Conservation (phyloP, 371 early-diverging fungal species). For the Mucor saturninus region DNA sequence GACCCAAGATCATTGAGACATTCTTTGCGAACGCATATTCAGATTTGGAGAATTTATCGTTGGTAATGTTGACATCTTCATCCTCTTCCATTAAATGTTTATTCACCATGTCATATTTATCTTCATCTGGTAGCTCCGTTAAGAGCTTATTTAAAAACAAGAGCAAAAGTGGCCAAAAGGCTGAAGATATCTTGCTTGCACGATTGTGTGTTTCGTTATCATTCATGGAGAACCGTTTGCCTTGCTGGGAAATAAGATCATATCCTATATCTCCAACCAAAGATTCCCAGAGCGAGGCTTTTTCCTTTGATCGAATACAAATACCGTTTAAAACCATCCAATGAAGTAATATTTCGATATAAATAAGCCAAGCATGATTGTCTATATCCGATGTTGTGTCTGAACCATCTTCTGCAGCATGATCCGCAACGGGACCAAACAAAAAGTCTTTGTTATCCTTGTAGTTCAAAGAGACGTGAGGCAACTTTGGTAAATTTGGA, state of each 20-base stretch:
- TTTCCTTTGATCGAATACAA: conserved; percentile 18
- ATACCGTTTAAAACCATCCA: conserved; percentile 51
- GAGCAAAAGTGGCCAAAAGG: conserved; percentile 46
- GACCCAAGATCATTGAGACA: conserved; percentile 25
- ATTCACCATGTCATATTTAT: conserved; percentile 41
- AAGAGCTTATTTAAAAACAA: conserved; percentile 41
- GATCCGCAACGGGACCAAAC: conserved; percentile 15
- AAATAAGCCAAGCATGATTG: conserved; percentile 40
- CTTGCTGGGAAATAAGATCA: conserved; percentile 15
- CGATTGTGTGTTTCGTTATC: not conserved
- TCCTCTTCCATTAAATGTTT: conserved; percentile 39
- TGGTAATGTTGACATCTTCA: not conserved
- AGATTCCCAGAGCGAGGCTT: conserved; percentile 37
- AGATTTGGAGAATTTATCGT: not conserved
- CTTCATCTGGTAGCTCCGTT: conserved; percentile 31
- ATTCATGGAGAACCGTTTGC: not conserved
- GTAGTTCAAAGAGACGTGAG: conserved; percentile 14
- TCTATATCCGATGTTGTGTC: conserved; percentile 4
- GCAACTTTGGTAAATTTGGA: conserved; percentile 29
- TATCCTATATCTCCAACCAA: conserved; percentile 27
- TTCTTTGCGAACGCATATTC: conserved; percentile 25
- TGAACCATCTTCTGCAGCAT: not conserved
- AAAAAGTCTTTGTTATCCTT: conserved; percentile 26
- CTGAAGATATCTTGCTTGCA: conserved; percentile 26
- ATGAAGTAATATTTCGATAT: conserved; percentile 47